phyloP scores from a whole-genome alignment of 768 basidiomycete genomes.

The Boletus bicolor region DNA sequence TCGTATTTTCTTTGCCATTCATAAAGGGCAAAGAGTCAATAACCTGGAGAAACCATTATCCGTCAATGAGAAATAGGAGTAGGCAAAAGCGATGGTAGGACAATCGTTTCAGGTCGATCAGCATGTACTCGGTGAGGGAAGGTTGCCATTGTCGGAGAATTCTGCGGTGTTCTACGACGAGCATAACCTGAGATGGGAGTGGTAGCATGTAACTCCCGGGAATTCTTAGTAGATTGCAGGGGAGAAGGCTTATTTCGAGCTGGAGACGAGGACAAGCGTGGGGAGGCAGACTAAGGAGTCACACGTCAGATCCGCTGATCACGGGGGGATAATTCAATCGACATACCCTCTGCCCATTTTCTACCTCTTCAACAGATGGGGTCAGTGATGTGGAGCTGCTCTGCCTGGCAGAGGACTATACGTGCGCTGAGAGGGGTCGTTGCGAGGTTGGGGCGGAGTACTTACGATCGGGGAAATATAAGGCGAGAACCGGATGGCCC shows the following conservation, averaged over 20 bases:
- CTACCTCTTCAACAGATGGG: conserved; percentile 22
- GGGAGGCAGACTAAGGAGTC: conserved; percentile 32
- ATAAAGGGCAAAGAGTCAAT: background rate
- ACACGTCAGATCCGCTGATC: conserved; percentile 34
- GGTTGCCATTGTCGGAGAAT: conserved; percentile 65
- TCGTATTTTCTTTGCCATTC: background rate
- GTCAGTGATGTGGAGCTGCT: conserved; percentile 43
- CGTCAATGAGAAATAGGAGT: conserved; percentile 24
- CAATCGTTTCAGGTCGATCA: conserved; percentile 31
- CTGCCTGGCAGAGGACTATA: conserved; percentile 42
- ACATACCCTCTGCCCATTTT: conserved; percentile 32
- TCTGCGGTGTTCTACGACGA: conserved; percentile 73
- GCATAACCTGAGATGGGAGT: conserved; percentile 80
- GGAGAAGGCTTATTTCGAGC: conserved; percentile 42
- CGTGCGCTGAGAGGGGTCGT: background rate
- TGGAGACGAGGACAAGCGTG: conserved; percentile 40
- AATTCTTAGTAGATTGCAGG: conserved; percentile 46
- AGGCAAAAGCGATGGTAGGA: conserved; percentile 60
- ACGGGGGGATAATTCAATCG: conserved; percentile 26
- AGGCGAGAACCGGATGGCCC: conserved; percentile 30
- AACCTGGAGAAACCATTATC: background rate
- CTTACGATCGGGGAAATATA: conserved; percentile 30
- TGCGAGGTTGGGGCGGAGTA: background rate
- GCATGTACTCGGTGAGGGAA: conserved; percentile 43
- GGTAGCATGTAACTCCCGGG: conserved; percentile 56